Base-by-base conservation (phyloP, 2,329 filamentous ascomycete genomes). In the Ophiostoma perfectum region DNA sequence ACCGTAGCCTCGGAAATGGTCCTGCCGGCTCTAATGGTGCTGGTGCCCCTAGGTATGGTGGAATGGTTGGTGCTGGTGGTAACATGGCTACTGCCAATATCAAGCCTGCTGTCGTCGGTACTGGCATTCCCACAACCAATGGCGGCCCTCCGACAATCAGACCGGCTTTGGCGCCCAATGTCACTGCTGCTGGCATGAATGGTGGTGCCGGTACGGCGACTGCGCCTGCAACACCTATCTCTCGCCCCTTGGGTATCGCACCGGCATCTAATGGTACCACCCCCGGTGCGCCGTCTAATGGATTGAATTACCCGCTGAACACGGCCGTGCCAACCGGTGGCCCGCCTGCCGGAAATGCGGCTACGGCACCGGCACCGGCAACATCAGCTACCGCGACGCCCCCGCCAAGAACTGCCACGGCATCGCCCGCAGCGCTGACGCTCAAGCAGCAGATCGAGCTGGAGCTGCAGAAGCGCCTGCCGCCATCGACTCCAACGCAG, bases 381-480 rank as follows among this genome's bases (percentile, higher is more conserved):
- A 18, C 27, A 5, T 5, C 55, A 38, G 27, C 5, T 38, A 27
- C 39, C 9, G 39, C 60, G n/a, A 41, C 39, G 16, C 18, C 63
- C 3, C 44, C 64, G 4, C 38, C 64, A 12, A 6, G 38, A 39
- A 52, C 27, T 18, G 39, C 16, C 16, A 63, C 60, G 7, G 60
- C 41, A 36, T 44, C 63, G 5, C 41, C 63, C 2, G 7, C 62
- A 7, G 63, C 41, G 5, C 9, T 64, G 44, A 52, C 64, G 45
- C 64, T 52, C 1, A 58, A 44, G 65, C 41, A 42, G 65, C 52
- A 44, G 18, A 66, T 52, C 11, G 65, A 66, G 11, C 39, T 27
- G 65, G 44, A 66, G 47, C 47, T 44, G 49, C 47, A 63, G 52
- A 49, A 63, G 11, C 52, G 55, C 36, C 41, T 47, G 44, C 6